Conservation (phyloP, 768 basidiomycete genomes). For the Tylopilus intermedius region DNA sequence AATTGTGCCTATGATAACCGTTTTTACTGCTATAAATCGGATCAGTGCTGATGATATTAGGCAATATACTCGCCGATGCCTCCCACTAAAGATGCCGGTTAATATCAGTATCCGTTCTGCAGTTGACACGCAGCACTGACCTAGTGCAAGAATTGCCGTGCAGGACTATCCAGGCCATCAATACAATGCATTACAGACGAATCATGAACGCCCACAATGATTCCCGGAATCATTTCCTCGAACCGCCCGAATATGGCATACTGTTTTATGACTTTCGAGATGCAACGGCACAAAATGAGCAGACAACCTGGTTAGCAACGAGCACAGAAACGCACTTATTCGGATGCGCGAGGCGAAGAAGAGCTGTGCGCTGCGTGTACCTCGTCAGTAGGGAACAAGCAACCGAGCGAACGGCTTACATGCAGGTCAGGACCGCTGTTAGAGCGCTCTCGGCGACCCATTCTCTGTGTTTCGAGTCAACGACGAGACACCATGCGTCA, state of each 20-base stretch:
- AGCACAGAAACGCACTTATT: not conserved
- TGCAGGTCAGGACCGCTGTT: slow-evolving; percentile 1
- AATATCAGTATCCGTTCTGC: not conserved
- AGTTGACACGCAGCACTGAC: not conserved
- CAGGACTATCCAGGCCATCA: not conserved
- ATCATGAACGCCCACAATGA: not conserved
- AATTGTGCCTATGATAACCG: not conserved
- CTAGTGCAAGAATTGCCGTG: slow-evolving; percentile 1
- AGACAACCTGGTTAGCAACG: not conserved
- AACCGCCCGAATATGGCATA: slow-evolving; percentile 1
- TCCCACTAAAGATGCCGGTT: not conserved
- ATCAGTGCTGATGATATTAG: not conserved
- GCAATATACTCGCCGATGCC: slow-evolving; percentile 1
- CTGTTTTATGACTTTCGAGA: not conserved
- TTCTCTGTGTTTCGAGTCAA: not conserved
- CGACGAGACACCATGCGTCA: not conserved
- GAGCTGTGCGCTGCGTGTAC: not conserved
- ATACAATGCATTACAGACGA: not conserved
- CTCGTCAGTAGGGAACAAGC: too few species aligned
- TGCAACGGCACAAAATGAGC: not conserved
- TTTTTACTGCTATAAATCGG: not conserved
- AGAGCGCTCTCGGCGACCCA: not conserved
- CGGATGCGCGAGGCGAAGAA: slow-evolving; percentile 6
- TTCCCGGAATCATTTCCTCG: slow-evolving; percentile 1
- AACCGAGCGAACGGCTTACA: not conserved